Evolutionary conservation across 768 basidiomycete genomes (phyloP).

Genomic region (Hysterangium stoloniferum): DNA sequence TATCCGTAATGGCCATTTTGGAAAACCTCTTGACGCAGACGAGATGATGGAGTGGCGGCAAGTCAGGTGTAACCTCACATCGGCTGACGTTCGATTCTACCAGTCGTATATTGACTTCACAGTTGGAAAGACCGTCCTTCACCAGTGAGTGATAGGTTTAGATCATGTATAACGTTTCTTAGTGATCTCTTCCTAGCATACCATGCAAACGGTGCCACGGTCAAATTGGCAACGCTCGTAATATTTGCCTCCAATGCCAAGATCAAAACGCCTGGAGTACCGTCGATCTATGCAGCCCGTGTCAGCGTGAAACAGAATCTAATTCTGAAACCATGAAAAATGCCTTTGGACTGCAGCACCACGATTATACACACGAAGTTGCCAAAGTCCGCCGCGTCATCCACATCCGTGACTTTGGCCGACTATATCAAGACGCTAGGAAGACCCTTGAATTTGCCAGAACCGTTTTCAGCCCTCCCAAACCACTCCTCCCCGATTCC

Average conservation of each 20-base stretch:
- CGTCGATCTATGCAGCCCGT: slow-evolving; percentile 26
- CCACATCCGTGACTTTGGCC: neutral
- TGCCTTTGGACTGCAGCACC: slow-evolving; percentile 16
- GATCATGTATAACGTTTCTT: neutral
- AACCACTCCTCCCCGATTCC: no score
- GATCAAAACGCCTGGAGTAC: slow-evolving; percentile 13
- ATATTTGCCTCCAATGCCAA: slow-evolving; percentile 27
- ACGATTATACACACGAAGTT: slow-evolving; percentile 22
- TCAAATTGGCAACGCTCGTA: slow-evolving; percentile 20
- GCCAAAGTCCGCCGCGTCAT: neutral
- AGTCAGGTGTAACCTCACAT: neutral
- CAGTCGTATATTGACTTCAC: neutral
- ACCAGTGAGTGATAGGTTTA: neutral
- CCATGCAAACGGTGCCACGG: slow-evolving; percentile 24
- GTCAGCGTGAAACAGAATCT: slow-evolving; percentile 20
- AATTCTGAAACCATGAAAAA: slow-evolving; percentile 13
- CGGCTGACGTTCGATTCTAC: slow-evolving; percentile 3
- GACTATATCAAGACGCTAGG: neutral
- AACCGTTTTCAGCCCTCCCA: no score
- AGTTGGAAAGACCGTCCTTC: neutral
- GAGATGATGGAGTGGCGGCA: neutral
- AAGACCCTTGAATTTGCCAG: neutral
- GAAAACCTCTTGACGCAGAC: neutral
- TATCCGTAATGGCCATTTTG: neutral
- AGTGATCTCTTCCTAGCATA: neutral